These are phyloP conservation scores for Neoarthrinium moseri DNA, from an alignment of 2,329 filamentous ascomycete species.

Conservation along the genomic window DNA sequence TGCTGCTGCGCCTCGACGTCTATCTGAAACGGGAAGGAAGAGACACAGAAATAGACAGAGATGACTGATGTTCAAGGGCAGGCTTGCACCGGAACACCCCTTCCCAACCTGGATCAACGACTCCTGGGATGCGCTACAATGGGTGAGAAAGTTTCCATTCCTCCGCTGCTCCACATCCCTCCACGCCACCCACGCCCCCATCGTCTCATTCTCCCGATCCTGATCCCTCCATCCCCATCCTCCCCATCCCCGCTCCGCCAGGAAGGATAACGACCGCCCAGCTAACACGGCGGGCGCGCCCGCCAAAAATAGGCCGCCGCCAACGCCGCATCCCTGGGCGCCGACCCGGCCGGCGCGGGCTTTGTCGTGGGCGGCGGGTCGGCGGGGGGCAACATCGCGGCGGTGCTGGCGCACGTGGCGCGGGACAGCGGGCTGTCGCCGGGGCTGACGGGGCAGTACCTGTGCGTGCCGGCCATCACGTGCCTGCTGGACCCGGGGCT, in stretches of 20 bases:
- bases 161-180: too few species aligned
- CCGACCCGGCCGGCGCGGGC: slow-evolving; percentile 50
- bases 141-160: too few species aligned
- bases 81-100: slow-evolving; percentile 42
- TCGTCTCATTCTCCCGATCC: too few species aligned
- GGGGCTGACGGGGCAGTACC: slow-evolving; percentile 44
- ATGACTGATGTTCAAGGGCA: slow-evolving; percentile 7
- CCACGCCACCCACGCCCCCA: too few species aligned
- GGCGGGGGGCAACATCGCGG: slow-evolving; percentile 40
- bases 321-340: slow-evolving; percentile 36
- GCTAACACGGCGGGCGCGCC: too few species aligned
- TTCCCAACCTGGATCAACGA: slow-evolving; percentile 44
- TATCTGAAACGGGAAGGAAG: too few species aligned
- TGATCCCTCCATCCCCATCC: too few species aligned
- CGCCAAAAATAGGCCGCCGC: slow-evolving; percentile 22
- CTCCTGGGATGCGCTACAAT: slow-evolving; percentile 43
- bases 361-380: slow-evolving; percentile 62
- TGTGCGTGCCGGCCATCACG: slow-evolving; percentile 37
- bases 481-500: slow-evolving; percentile 16
- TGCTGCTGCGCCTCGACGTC: too few species aligned
- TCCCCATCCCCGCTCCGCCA: too few species aligned
- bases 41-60: too few species aligned
- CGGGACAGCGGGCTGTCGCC: slow-evolving; percentile 38
- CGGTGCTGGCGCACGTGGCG: slow-evolving; percentile 36
- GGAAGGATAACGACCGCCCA: too few species aligned